phyloP scores from a whole-genome alignment of 106 monocot species.

The Allium fistulosum region DNA sequence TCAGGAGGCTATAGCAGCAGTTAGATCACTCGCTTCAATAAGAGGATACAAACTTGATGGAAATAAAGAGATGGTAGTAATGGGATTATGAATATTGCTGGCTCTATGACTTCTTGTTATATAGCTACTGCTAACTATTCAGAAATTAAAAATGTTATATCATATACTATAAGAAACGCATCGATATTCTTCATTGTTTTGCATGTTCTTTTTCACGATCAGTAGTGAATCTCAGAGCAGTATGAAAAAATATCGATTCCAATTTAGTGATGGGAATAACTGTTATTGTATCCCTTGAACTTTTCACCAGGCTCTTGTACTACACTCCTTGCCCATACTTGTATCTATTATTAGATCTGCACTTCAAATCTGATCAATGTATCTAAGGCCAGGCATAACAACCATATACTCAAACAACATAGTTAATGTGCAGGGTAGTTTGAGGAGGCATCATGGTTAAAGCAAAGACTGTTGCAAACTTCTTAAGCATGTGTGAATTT shows the following conservation, averaged over 20 bases:
- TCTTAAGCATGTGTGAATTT: too few species aligned
- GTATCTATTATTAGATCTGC: conserved; percentile 67
- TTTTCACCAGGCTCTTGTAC: conserved; percentile 49
- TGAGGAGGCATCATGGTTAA: too few species aligned
- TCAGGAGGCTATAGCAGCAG: conserved; percentile 89
- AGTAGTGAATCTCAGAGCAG: conserved; percentile 65
- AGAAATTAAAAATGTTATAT: too few species aligned
- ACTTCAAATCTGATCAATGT: conserved; percentile 50
- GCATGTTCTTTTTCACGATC: conserved; percentile 67
- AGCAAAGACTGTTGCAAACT: too few species aligned
- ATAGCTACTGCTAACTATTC: conserved; percentile 56
- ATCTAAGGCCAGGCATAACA: conserved; percentile 39
- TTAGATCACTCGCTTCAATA: conserved; percentile 66
- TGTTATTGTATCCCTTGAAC: conserved; percentile 39
- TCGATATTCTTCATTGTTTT: neutral
- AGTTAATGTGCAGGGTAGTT: too few species aligned
- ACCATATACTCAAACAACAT: conserved; percentile 48
- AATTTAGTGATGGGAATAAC: conserved; percentile 61
- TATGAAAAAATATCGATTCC: conserved; percentile 52
- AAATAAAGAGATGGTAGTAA: conserved; percentile 89
- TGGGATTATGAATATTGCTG: conserved; percentile 82
- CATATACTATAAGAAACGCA: too few species aligned
- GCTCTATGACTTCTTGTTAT: conserved; percentile 87
- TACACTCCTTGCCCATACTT: conserved; percentile 58
- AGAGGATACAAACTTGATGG: conserved; percentile 80